Evolutionary conservation across 805 yeast genomes (phyloP), one percentile per base, ranked within the genome.

Genomic region (Sugiyamaella valdiviana): DNA sequence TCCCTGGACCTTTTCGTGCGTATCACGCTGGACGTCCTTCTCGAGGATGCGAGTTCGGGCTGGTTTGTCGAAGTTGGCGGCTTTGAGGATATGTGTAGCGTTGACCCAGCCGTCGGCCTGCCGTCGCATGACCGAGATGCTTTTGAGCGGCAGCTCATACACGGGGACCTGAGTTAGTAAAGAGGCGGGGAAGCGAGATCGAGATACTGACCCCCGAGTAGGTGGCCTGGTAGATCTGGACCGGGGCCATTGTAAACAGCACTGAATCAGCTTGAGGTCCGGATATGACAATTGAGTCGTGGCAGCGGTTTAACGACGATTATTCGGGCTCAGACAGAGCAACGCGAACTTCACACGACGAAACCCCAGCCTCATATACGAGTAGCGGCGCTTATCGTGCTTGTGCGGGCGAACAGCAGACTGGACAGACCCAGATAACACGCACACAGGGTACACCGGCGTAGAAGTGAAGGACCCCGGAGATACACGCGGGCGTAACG

Each of bases 71-170:
- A 89, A 89, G 63, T 85, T 83, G 42, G 97, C 96, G 39, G 91
- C 90, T 65, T 91, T 91, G 53, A 91, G 72, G 42, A 91, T 87
- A 64, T 91, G 98, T 21, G 98, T 91, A 10, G 98, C 98, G 67
- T 91, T 91, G 51, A 93, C 88, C 98, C 98, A 93, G 57, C 90
- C 85, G 64, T 93, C 99, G 44, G 77, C 74, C 52, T 86, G 82
- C 50, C 98, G 74, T 58, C 98, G 78, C 98, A 93, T 93, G 46
- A 85, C 75, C 21, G 88, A 85, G 32, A 83, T 83, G 45, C 82
- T 86, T 29, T 77, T 72, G 38, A 85, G 76, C 42, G 80, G 81
- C 61, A 81, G 61, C 51, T 71, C 75, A 59, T 67, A 70, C 17
- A 71, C 75, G 17, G 72, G 70, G 39, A 70, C 73, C 66, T 63